Evolutionary conservation across 345 rosid genomes (phyloP), one percentile per base, ranked within the genome.

Genomic region (Mangifera indica): DNA sequence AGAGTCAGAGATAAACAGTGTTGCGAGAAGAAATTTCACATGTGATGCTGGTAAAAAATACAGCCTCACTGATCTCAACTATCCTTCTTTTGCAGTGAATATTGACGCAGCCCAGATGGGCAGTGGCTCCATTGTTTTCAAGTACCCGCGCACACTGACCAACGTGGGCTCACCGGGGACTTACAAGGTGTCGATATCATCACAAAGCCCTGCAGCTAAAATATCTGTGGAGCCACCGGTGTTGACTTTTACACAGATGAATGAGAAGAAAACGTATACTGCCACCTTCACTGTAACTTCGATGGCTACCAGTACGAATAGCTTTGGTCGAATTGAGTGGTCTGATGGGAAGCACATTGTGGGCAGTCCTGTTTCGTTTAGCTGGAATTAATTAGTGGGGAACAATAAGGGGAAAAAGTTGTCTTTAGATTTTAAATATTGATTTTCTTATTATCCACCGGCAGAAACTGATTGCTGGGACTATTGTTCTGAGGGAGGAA

Each of bases 301-400:
- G 26, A 76, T 73, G 80, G 76, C 89, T 4, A 4, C 84, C 0
- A 81, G 66, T 63, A 77, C 84, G 13, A 78, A 81, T 18, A 79
- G 72, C 74, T 90, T 90, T 45, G 93, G 84, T 12, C 80, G 82
- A 10, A 73, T 92, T 29, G 85, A 81, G 72, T 94, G 98, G 98
- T 77, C 92, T 7, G 97, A 92, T 76, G 97, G 92, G 69, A 84
- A 79, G 66, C 85, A 83, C 78, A 78, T 73, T 56, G 98, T 92
- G n/a, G 85, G 81, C 7, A 94, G 97, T 74, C 95, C 98, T 29
- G 82, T 94, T 60, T 95, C 88, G 2, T 64, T 94, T 78, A 89
- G 78, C 77, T 92, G 98, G 97, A 70, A 68, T 34, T 59, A 42
- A 20, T 60, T 17, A 32, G 51, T 10, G 14, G 14, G 10, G 14